phyloP scores from a whole-genome alignment of 805 yeast species.

The Cyberlindnera misumaiensis region DNA sequence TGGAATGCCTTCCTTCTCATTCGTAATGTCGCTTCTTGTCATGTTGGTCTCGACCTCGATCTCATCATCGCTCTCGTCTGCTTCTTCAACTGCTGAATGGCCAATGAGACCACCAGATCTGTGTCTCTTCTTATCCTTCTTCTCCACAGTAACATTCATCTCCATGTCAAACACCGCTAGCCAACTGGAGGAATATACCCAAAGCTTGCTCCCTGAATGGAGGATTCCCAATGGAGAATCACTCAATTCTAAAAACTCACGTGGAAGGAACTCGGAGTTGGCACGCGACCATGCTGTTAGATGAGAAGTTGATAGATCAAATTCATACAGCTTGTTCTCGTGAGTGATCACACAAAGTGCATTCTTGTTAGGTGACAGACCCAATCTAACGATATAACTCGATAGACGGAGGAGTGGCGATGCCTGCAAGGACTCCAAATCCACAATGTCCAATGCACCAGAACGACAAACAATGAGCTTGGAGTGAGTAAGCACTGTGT shows the following conservation, averaged over 20 bases:
- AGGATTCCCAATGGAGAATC: conserved; percentile 75
- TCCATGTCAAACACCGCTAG: conserved; percentile 64
- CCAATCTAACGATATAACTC: conserved; percentile 52
- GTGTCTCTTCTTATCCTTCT: conserved; percentile 29
- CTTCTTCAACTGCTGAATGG: conserved; percentile 24
- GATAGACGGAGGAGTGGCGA: conserved; percentile 51
- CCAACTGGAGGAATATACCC: conserved; percentile 92
- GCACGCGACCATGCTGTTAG: conserved; percentile 74
- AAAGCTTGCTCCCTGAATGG: conserved; percentile 43
- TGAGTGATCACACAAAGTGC: conserved; percentile 61
- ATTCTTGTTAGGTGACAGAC: conserved; percentile 39
- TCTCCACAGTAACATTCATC: conserved; percentile 43
- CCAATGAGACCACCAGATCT: conserved; percentile 38
- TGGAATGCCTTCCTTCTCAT: conserved; percentile 29
- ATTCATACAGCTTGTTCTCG: conserved; percentile 72
- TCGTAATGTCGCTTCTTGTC: conserved; percentile 20
- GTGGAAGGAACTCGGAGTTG: conserved; percentile 72
- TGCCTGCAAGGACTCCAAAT: conserved; percentile 23
- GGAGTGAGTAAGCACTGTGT: conserved; percentile 38
- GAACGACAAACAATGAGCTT: conserved; percentile 52
- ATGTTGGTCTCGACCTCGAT: conserved; percentile 21
- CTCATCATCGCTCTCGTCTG: conserved; percentile 21
- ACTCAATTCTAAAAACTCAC: conserved; percentile 44
- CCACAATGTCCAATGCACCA: conserved; percentile 47
- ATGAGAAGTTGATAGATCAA: conserved; percentile 32